Evolutionary conservation across 2,329 filamentous ascomycete species (phyloP), one percentile per base, ranked within the genome.

Genomic region (Thelonectria discophora): DNA sequence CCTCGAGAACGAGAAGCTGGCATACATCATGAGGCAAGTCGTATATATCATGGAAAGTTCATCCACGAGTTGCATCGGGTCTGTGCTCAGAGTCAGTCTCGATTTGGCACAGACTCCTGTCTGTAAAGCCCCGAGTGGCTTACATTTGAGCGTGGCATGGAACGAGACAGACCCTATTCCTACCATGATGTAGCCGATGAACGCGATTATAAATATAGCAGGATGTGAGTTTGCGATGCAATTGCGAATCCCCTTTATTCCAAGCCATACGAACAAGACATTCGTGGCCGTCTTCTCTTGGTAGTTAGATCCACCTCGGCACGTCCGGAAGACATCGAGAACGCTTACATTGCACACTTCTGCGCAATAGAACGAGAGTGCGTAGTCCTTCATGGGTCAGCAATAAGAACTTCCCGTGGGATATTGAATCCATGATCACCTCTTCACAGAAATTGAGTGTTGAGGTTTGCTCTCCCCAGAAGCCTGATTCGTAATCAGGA

Each of bases 401-500:
- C n/a, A n/a, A n/a, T n/a, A n/a, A n/a, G n/a, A n/a, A 10, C 21
- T 61, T 27, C 65, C 18, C n/a, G 42, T 21, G 15, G 15, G n/a
- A 13, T 6, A 27, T 18, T 30, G 2, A 18, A 8, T 43, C 63
- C 75, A n/a, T n/a, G n/a, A n/a, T 64, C 75, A 88, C 89, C 82
- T 93, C 91, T 82, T 93, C 91, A 73, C 91, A 94, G 85, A 91
- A 93, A 74, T 93, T 92, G 46, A 92, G 72, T 0, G 90, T 92
- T 9, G 88, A 88, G 1, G 90, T 92, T 58, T 90, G 87, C 20
- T 88, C 86, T 6, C 83, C 85, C 89, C 90, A 93, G 73, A 86
- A 87, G 18, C 88, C 88, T 20, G 54, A 10, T 30, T 34, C 60
- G 24, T 83, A 75, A 12, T 84, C 82, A 62, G 80, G 80, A 65